These are phyloP conservation scores for Trichosanthes cucumerina DNA, from an alignment of 306 rosid species.

Conservation along the genomic window DNA sequence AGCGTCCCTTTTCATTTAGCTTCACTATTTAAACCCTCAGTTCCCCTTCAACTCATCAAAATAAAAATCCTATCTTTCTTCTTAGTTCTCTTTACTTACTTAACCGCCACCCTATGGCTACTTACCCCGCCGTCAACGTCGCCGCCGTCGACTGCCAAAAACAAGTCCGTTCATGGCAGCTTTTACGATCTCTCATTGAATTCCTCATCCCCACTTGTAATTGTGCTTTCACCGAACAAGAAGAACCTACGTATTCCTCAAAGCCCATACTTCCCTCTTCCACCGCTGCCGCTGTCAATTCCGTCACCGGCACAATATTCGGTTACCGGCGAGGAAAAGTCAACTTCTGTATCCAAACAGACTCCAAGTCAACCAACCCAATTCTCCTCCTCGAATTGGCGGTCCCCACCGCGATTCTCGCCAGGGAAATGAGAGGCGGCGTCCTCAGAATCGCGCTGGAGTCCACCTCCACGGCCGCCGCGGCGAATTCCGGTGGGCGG, in stretches of 20 bases:
- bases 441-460: slow-evolving; percentile 59
- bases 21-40: slow-evolving; percentile 30
- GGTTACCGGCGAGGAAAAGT: slow-evolving; percentile 65
- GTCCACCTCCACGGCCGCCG: slow-evolving; percentile 7
- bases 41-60: not conserved
- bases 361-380: slow-evolving; percentile 36
- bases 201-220: slow-evolving; percentile 71
- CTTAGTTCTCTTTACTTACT: not conserved
- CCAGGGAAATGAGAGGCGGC: slow-evolving; percentile 85
- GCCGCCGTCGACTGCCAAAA: slow-evolving; percentile 82
- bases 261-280: not conserved
- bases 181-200: slow-evolving; percentile 63
- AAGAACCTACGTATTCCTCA: slow-evolving; percentile 2
- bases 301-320: slow-evolving; percentile 63
- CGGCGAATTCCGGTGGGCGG: not conserved
- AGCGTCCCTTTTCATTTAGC: not conserved
- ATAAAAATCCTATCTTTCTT: not conserved
- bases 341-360: slow-evolving; percentile 49
- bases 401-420: slow-evolving; percentile 48
- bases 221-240: slow-evolving; percentile 27
- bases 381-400: slow-evolving; percentile 59
- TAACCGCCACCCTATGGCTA: slow-evolving; percentile 17
- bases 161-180: slow-evolving; percentile 84
- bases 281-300: slow-evolving; percentile 12
- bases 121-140: slow-evolving; percentile 27